Percentiles rank a stretch among this genome's conserved stretches.
Evolutionary conservation across 2,329 filamentous ascomycete genomes (phyloP).

Genomic region (Coniochaeta sp.): DNA sequence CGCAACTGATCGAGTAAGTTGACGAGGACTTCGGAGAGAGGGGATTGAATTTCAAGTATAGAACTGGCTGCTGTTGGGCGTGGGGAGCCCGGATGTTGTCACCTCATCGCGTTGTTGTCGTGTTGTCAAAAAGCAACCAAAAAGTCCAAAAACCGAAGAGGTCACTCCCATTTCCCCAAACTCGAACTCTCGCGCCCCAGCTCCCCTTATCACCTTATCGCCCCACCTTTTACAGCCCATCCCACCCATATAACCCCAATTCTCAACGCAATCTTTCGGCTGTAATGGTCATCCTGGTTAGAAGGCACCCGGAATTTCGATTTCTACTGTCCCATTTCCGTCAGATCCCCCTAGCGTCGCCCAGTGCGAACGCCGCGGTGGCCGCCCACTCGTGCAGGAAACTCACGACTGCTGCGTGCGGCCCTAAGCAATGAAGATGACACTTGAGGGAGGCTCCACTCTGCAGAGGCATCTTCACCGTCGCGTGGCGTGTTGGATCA

Average conservation of each 20-base stretch:
- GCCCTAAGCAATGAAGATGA: conserved; percentile 64
- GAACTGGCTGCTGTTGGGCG: too few relatives aligned
- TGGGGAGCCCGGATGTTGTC: too few relatives aligned
- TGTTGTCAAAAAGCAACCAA: too few relatives aligned
- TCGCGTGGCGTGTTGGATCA: conserved; percentile 64
- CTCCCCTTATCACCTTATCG: background rate
- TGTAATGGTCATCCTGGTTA: conserved; percentile 55
- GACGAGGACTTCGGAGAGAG: too few relatives aligned
- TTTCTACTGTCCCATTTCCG: conserved; percentile 45
- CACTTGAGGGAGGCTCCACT: conserved; percentile 66
- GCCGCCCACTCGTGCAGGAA: conserved; percentile 59
- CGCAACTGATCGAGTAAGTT: too few relatives aligned
- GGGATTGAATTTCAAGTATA: too few relatives aligned
- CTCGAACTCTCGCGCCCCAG: too few relatives aligned
- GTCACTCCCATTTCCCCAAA: too few relatives aligned
- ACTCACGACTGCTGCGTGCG: conserved; percentile 55
- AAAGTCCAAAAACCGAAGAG: too few relatives aligned
- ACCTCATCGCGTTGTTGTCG: too few relatives aligned
- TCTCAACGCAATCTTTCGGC: conserved; percentile 24
- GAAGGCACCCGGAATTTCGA: conserved; percentile 49
- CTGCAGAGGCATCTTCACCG: conserved; percentile 66
- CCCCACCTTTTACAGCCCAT: background rate
- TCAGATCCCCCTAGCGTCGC: conserved; percentile 51
- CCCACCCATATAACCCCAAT: conserved; percentile 6
- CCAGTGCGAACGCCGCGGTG: conserved; percentile 65